Conservation (phyloP, 306 rosid species). For the Delonix regia region DNA sequence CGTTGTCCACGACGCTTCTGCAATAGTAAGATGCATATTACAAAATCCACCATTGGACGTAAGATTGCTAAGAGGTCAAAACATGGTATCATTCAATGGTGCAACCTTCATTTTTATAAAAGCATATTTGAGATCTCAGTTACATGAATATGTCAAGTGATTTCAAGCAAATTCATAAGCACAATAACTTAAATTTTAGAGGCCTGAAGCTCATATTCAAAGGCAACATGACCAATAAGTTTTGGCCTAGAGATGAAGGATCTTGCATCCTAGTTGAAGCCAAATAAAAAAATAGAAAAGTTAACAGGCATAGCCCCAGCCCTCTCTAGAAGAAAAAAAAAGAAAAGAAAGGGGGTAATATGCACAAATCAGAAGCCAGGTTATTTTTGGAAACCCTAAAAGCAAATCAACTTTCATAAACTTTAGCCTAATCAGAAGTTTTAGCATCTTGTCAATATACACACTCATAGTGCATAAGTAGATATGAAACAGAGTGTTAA, state of each 20-base stretch:
- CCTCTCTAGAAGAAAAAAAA: too few relatives aligned
- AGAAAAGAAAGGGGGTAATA: too few relatives aligned
- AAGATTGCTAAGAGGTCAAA: constrained; percentile 26
- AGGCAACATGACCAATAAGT: neutral
- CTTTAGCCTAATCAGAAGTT: neutral
- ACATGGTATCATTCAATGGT: neutral
- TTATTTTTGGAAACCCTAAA: neutral
- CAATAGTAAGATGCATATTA: constrained; percentile 36
- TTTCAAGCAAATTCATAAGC: constrained; percentile 2
- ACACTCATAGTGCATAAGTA: neutral
- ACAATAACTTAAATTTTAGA: neutral
- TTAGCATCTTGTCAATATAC: neutral
- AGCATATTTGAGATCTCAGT: neutral
- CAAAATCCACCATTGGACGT: constrained; percentile 9
- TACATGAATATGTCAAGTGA: neutral
- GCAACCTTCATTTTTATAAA: neutral
- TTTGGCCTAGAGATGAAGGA: too few relatives aligned
- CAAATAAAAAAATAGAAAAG: too few relatives aligned
- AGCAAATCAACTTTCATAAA: constrained; percentile 3
- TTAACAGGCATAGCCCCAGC: too few relatives aligned
- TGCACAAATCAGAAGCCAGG: neutral
- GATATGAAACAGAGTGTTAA: neutral
- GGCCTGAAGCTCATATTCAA: neutral
- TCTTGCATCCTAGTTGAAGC: too few relatives aligned
- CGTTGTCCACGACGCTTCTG: constrained; percentile 54